Base-by-base conservation (phyloP, 2,329 filamentous ascomycete genomes). In the Ceratocystis cacaofunesta region DNA sequence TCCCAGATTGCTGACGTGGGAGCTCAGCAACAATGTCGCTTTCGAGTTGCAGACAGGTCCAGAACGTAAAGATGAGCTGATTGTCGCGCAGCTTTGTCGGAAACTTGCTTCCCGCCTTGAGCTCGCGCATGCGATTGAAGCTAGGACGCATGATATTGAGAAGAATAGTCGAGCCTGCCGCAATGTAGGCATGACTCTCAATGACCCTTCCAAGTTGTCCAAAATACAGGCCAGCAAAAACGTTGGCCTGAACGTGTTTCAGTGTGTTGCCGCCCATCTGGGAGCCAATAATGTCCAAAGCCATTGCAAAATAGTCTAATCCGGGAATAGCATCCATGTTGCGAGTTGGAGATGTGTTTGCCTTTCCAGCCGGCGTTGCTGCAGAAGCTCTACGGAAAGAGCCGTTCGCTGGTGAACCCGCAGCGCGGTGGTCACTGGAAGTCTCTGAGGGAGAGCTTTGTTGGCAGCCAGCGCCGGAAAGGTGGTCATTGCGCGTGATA, bases 21-120 rank as follows among this genome's bases (percentile, higher is more conserved):
- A 97, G 79, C 75, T 99, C 94, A 2, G 94, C 94, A 60, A 96
- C 81, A 58, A 97, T 90, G 73, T 97, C 92, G 74, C 91, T 96
- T 75, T 97, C 92, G 10, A 97, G 80, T 72, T 97, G 92, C 68
- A 96, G 78, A 72, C 90, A 95, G 6, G 92, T 94, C 92, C 92
- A 97, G 71, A 92, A 96, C 0, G 90, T 87, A 70, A 95, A 81
- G 15, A 87, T 79, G 44, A 87, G 79, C 66, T 87, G 79, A 71
- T 91, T 89, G 70, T 86, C 82, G 58, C 77, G 75, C 19, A 19
- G 48, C 46, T 22, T 43, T 6, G 25, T 32, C 36, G 79, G 75
- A 69, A 78, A 70, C 66, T 74, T 69, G 55, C 70, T 70, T 43
- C 74, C 70, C 1, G 71, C 70, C 67, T 77, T 76, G 63, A 79